Evolutionary conservation across 2,329 filamentous ascomycete genomes (phyloP).

Genomic region (Ceratocystiopsis brevicomis): DNA sequence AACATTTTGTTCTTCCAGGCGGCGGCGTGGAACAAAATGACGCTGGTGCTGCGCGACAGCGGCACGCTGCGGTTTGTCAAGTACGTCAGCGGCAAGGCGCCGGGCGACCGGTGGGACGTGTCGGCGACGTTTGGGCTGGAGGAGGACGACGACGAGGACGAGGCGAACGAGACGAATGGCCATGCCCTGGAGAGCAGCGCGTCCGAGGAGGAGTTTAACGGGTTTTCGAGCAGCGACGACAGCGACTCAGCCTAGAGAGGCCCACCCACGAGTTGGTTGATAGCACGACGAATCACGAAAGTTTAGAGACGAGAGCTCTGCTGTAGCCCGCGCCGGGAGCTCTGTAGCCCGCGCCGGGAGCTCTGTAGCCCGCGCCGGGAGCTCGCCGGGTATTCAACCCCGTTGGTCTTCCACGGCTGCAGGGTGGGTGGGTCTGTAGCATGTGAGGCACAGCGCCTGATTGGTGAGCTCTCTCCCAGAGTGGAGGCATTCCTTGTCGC

Average conservation of each 20-base stretch:
- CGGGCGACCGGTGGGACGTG: constrained; percentile 85
- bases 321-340: too few species aligned
- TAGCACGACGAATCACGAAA: too few species aligned
- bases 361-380: too few species aligned
- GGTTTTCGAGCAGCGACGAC: constrained; percentile 28
- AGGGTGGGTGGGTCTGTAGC: too few species aligned
- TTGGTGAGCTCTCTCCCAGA: too few species aligned
- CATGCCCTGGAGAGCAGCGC: constrained; percentile 22
- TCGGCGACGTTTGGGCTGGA: constrained; percentile 59
- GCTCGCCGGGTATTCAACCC: too few species aligned
- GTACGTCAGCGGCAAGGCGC: constrained; percentile 68
- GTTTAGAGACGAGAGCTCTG: too few species aligned
- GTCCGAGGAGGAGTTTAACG: constrained; percentile 37
- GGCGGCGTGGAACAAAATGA: constrained; percentile 72
- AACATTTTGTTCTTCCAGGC: constrained; percentile 46
- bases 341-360: too few species aligned
- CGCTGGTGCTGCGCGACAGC: constrained; percentile 71
- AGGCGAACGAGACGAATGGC: constrained; percentile 22
- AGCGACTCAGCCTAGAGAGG: constrained; percentile 20
- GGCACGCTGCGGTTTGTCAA: constrained; percentile 88
- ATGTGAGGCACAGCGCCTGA: too few species aligned
- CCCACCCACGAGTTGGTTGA: too few species aligned
- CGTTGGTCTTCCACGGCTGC: too few species aligned
- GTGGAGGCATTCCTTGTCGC: too few species aligned
- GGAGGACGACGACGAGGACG: constrained; percentile 29